Conservation (phyloP, 768 basidiomycete genomes). For the Tricholomella constricta region DNA sequence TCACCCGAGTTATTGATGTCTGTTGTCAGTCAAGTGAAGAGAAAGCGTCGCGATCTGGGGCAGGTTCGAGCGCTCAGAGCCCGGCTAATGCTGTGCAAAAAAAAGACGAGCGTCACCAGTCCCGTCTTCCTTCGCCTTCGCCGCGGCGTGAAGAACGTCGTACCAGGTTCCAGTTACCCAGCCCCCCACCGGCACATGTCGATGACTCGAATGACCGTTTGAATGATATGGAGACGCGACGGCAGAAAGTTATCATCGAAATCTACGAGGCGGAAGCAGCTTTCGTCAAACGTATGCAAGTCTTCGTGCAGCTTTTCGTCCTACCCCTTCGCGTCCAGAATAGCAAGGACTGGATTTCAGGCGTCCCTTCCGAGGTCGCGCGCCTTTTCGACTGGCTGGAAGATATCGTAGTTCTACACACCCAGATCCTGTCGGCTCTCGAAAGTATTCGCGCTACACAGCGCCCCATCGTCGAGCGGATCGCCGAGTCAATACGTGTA, state of each 20-base stretch:
- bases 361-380: slow-evolving; percentile 70
- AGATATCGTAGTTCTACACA: slow-evolving; percentile 80
- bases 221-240: slow-evolving; percentile 10
- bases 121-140: not conserved
- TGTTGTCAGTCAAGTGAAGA: not conserved
- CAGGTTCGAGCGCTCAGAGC: slow-evolving; percentile 1
- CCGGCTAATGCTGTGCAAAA: slow-evolving; percentile 1
- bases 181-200: not conserved
- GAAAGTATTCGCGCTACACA: slow-evolving; percentile 41
- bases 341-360: slow-evolving; percentile 75
- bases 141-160: slow-evolving; percentile 18
- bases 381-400: slow-evolving; percentile 88
- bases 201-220: not conserved
- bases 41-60: not conserved
- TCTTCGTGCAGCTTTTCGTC: slow-evolving; percentile 73
- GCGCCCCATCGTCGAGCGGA: slow-evolving; percentile 45
- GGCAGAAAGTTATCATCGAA: slow-evolving; percentile 50
- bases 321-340: slow-evolving; percentile 74
- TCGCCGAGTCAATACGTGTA: slow-evolving; percentile 59
- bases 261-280: slow-evolving; percentile 66
- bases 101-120: not conserved
- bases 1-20: not conserved
- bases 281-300: slow-evolving; percentile 67
- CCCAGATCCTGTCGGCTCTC: slow-evolving; percentile 49
- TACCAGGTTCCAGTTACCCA: slow-evolving; percentile 3